These are phyloP conservation scores for Aspergillaceae sp. DNA, from an alignment of 2,329 filamentous ascomycete genomes.

Conservation along the genomic window DNA sequence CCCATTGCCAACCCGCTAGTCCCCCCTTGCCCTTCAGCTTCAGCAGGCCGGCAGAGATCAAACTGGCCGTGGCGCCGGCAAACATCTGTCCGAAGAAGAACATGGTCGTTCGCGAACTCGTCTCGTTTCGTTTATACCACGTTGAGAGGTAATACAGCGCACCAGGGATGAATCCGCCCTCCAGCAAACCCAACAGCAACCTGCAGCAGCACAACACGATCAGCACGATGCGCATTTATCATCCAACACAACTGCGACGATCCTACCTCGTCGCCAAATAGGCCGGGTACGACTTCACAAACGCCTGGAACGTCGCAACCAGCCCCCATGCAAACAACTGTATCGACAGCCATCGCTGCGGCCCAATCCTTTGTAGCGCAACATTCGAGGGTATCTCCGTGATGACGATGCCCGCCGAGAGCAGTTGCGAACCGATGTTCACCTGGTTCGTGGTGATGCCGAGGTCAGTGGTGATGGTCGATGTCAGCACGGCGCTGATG, in stretches of 20 bases:
- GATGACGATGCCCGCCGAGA: slow-evolving; percentile 45
- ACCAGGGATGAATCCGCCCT: slow-evolving; percentile 50
- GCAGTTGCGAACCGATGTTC: slow-evolving; percentile 47
- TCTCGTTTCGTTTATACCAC: slow-evolving; percentile 48
- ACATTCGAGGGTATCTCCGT: slow-evolving; percentile 45
- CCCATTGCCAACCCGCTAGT: slow-evolving; percentile 50
- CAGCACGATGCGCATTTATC: too few species aligned
- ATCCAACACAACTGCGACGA: too few species aligned
- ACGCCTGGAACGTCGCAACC: slow-evolving; percentile 49
- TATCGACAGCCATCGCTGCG: slow-evolving; percentile 46
- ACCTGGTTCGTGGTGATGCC: slow-evolving; percentile 44
- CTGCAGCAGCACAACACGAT: too few species aligned
- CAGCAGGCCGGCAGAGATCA: slow-evolving; percentile 36
- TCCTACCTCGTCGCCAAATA: slow-evolving; percentile 40
- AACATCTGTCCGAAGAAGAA: slow-evolving; percentile 52
- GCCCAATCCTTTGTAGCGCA: slow-evolving; percentile 45
- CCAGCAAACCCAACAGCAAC: slow-evolving; percentile 46
- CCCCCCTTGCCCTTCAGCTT: slow-evolving; percentile 43
- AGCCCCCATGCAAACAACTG: slow-evolving; percentile 48
- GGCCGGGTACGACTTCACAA: slow-evolving; percentile 39
- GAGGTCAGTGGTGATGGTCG: slow-evolving; percentile 45
- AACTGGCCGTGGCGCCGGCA: slow-evolving; percentile 35
- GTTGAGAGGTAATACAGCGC: slow-evolving; percentile 40
- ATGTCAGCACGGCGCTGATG: slow-evolving; percentile 46
- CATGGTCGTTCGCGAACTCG: slow-evolving; percentile 45